A percentile compares a stretch with the other conserved stretches of the same genome.
phyloP scores from a whole-genome alignment of 768 basidiomycete genomes.

The Leccinum obscurum region DNA sequence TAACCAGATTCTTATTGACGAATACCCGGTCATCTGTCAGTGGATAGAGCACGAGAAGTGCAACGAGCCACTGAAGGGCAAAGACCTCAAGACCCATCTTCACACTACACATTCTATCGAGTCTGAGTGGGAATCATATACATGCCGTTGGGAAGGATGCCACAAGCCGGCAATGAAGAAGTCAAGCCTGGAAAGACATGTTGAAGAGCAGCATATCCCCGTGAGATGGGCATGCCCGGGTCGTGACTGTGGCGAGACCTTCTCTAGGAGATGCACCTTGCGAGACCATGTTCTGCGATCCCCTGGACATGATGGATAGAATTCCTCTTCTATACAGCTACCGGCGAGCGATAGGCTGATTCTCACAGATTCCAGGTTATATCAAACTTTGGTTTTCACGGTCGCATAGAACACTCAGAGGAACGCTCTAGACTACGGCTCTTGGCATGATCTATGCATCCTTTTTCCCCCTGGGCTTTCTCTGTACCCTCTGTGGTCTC shows the following conservation, averaged over 20 bases:
- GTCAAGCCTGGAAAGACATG: constrained; percentile 12
- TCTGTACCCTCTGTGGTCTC: background rate
- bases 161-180: background rate
- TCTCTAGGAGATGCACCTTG: background rate
- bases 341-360: background rate
- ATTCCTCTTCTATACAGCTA: background rate
- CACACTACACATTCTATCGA: constrained; percentile 1
- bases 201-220: constrained; percentile 12
- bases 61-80: background rate
- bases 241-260: too few relatives aligned
- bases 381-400: background rate
- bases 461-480: background rate
- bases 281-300: background rate
- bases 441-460: background rate
- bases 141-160: constrained; percentile 15
- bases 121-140: background rate
- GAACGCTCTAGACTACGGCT: background rate
- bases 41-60: constrained; percentile 10
- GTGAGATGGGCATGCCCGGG: constrained; percentile 7
- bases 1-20: constrained; percentile 1
- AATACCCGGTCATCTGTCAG: background rate
- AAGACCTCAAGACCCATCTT: constrained; percentile 10
- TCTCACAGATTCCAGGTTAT: background rate
- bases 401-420: background rate
- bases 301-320: background rate